Conservation (phyloP, 768 basidiomycete species). For the Pleurotus sapidus region DNA sequence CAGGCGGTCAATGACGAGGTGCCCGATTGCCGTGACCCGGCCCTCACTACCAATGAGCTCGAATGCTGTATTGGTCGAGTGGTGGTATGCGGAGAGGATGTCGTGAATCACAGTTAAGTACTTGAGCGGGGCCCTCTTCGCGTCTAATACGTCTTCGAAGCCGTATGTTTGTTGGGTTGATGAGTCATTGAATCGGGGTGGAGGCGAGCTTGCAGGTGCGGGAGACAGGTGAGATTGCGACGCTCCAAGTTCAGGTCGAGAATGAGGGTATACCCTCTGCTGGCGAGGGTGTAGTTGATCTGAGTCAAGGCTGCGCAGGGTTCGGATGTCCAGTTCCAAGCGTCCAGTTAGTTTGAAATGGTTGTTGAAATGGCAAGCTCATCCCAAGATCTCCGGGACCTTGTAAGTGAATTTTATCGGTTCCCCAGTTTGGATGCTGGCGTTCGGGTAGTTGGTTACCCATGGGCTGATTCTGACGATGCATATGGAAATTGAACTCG, state of each 20-base stretch:
- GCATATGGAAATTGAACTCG: too few species aligned
- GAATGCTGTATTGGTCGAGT: neutral
- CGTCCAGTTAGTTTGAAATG: too few species aligned
- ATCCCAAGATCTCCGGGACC: too few species aligned
- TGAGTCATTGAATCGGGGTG: neutral
- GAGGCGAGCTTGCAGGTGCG: neutral
- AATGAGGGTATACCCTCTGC: neutral
- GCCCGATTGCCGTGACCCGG: neutral
- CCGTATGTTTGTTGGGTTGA: neutral
- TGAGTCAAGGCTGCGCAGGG: neutral
- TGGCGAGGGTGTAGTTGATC: neutral
- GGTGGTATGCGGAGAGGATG: neutral
- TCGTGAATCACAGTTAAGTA: neutral
- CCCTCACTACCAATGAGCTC: neutral
- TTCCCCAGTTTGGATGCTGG: too few species aligned
- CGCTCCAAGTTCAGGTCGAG: neutral
- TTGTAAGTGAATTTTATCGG: too few species aligned
- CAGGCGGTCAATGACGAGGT: conserved; percentile 24
- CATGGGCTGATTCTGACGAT: too few species aligned
- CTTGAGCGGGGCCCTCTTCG: neutral
- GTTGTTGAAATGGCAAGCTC: too few species aligned
- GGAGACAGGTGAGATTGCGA: neutral
- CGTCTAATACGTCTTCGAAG: neutral
- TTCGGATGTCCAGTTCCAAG: too few species aligned
- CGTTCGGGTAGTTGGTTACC: too few species aligned